Conservation (phyloP, 352 stramenopile genomes). For the Lagenidium giganteum region DNA sequence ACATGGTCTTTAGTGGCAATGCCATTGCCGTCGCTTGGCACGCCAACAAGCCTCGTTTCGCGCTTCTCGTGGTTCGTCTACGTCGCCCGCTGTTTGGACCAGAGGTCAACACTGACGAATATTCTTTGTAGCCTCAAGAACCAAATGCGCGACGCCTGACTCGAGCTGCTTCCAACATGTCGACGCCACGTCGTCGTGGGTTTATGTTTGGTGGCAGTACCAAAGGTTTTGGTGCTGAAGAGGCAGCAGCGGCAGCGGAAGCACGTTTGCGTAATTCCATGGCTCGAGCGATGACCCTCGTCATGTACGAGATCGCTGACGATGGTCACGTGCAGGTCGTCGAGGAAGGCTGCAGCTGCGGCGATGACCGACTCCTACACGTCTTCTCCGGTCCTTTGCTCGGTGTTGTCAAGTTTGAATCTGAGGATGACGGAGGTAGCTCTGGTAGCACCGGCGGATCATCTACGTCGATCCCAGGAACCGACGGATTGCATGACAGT, state of each 20-base stretch:
- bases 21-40: slow-evolving; percentile 67
- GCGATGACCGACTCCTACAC: slow-evolving; percentile 57
- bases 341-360: slow-evolving; percentile 39
- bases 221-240: slow-evolving; percentile 21
- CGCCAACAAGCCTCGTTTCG: slow-evolving; percentile 36
- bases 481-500: slow-evolving; percentile 21
- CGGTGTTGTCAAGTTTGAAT: slow-evolving; percentile 53
- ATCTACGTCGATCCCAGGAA: slow-evolving; percentile 17
- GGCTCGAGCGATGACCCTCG: slow-evolving; percentile 31
- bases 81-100: not conserved
- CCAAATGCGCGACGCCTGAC: slow-evolving; percentile 32
- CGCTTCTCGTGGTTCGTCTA: slow-evolving; percentile 41
- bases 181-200: slow-evolving; percentile 33
- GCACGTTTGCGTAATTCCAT: slow-evolving; percentile 27
- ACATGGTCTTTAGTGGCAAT: slow-evolving; percentile 49
- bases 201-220: slow-evolving; percentile 66
- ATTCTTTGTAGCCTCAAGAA: slow-evolving; percentile 43
- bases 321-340: slow-evolving; percentile 45
- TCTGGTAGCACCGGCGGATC: slow-evolving; percentile 6
- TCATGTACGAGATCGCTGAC: slow-evolving; percentile 26
- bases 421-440: slow-evolving; percentile 11
- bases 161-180: slow-evolving; percentile 25
- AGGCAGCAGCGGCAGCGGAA: slow-evolving; percentile 18
- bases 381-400: slow-evolving; percentile 69
- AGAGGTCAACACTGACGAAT: too few species aligned